Percentiles rank a stretch among this genome's conserved stretches.
Evolutionary conservation across 169 alveolate species (phyloP).

Genomic region (Theileria parva): DNA sequence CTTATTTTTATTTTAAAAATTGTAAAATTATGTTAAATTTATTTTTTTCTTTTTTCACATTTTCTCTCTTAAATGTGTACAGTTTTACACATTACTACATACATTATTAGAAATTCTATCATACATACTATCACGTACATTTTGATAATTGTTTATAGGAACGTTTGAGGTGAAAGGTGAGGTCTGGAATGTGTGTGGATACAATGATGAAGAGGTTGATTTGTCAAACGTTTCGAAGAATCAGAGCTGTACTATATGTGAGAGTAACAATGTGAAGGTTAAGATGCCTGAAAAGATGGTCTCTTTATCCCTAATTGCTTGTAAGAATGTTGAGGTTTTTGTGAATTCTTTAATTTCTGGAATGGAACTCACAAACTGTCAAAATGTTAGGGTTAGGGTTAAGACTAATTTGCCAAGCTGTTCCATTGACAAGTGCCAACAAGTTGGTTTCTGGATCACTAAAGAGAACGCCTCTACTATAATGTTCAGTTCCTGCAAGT

Average conservation of each 20-base stretch:
- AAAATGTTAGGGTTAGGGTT: constrained; percentile 53
- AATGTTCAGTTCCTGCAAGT: constrained; percentile 66
- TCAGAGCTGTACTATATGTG: constrained; percentile 48
- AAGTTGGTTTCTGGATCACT: constrained; percentile 57
- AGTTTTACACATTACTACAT: neutral
- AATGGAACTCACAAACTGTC: constrained; percentile 58
- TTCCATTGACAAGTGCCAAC: constrained; percentile 67
- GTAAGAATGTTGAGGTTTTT: constrained; percentile 41
- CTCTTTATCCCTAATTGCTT: constrained; percentile 40
- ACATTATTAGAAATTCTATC: neutral
- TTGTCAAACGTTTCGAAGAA: constrained; percentile 27
- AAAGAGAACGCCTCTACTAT: constrained; percentile 50
- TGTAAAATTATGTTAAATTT: neutral
- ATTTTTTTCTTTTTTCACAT: neutral
- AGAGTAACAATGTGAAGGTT: constrained; percentile 38
- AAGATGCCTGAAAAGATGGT: constrained; percentile 52
- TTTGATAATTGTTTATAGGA: neutral
- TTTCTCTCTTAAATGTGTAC: neutral
- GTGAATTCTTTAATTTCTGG: constrained; percentile 61
- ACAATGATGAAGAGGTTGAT: constrained; percentile 43
- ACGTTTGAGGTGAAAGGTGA: constrained; percentile 46
- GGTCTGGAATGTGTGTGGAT: constrained; percentile 57
- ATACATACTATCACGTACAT: neutral
- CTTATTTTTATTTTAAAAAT: neutral
- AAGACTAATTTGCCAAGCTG: constrained; percentile 49